phyloP scores from a whole-genome alignment of 257 asterid species.

The Striga asiatica region DNA sequence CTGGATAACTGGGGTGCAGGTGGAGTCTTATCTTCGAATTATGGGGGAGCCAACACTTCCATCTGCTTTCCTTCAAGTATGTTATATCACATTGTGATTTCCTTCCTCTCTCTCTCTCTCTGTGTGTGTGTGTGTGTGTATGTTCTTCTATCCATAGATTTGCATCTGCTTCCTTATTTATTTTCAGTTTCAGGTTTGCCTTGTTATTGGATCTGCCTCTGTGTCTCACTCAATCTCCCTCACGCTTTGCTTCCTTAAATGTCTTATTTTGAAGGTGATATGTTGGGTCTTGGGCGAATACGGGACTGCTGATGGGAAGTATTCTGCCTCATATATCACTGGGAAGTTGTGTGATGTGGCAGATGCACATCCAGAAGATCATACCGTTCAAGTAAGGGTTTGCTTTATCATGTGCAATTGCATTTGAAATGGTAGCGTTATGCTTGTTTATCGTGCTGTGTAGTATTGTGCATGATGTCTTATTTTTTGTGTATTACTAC shows the following conservation, averaged over 20 bases:
- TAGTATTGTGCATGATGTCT: not conserved
- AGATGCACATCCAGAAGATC: slow-evolving; percentile 91
- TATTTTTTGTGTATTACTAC: slow-evolving; percentile 2
- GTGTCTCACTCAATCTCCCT: not conserved
- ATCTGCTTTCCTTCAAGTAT: slow-evolving; percentile 86
- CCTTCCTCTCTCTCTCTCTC: slow-evolving; percentile 2
- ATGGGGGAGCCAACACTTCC: slow-evolving; percentile 94
- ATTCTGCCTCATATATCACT: slow-evolving; percentile 81
- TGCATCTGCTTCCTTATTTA: not conserved
- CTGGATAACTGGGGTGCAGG: slow-evolving; percentile 41
- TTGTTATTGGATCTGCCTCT: not conserved
- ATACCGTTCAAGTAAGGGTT: slow-evolving; percentile 64
- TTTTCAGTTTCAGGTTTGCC: not conserved
- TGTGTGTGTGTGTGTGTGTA: not conserved
- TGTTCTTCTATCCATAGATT: not conserved
- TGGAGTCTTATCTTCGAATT: slow-evolving; percentile 82
- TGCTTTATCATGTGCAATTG: slow-evolving; percentile 1
- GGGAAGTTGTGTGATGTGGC: slow-evolving; percentile 92
- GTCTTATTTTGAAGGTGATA: slow-evolving; percentile 50
- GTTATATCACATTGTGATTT: slow-evolving; percentile 17
- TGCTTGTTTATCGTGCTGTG: no score
- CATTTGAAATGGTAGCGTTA: not conserved
- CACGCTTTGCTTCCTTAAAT: slow-evolving; percentile 7
- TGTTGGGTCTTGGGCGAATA: slow-evolving; percentile 99
- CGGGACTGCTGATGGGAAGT: slow-evolving; percentile 86